These are phyloP conservation scores for Apocynum venetum DNA, from an alignment of 257 asterid genomes.

Conservation along the genomic window DNA sequence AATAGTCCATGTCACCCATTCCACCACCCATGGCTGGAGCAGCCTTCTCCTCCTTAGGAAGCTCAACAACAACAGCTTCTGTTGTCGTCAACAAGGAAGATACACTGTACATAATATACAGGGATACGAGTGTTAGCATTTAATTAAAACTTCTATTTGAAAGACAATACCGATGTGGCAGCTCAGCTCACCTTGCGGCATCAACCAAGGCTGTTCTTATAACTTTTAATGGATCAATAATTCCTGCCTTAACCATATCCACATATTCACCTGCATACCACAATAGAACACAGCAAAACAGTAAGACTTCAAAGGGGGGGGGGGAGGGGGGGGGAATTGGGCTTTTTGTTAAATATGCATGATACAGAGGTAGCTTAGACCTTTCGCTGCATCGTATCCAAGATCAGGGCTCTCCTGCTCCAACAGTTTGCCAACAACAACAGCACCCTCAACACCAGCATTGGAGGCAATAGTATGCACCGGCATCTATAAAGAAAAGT, in stretches of 20 bases:
- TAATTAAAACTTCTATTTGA: neutral
- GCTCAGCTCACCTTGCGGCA: constrained; percentile 69
- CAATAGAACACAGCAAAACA: neutral
- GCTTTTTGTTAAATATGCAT: neutral
- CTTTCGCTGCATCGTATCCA: constrained; percentile 97
- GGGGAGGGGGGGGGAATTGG: too few relatives aligned
- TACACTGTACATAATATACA: constrained; percentile 44
- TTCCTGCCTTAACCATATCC: constrained; percentile 88
- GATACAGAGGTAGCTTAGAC: constrained; percentile 17
- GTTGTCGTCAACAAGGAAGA: constrained; percentile 90
- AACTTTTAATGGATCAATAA: constrained; percentile 82
- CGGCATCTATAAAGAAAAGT: constrained; percentile 49
- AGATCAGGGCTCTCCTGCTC: constrained; percentile 83
- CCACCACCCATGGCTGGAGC: constrained; percentile 74
- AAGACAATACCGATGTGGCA: neutral
- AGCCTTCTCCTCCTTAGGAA: constrained; percentile 66
- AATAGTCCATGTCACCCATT: constrained; percentile 84
- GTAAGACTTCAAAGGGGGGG: neutral
- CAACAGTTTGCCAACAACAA: constrained; percentile 83
- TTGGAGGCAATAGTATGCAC: constrained; percentile 76
- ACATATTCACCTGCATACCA: constrained; percentile 66
- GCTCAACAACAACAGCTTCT: constrained; percentile 80
- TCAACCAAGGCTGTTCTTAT: constrained; percentile 90
- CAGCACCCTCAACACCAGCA: constrained; percentile 98
- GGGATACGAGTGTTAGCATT: neutral